These are phyloP conservation scores for Fraxinus excelsior DNA, from an alignment of 257 asterid species.

Conservation along the genomic window DNA sequence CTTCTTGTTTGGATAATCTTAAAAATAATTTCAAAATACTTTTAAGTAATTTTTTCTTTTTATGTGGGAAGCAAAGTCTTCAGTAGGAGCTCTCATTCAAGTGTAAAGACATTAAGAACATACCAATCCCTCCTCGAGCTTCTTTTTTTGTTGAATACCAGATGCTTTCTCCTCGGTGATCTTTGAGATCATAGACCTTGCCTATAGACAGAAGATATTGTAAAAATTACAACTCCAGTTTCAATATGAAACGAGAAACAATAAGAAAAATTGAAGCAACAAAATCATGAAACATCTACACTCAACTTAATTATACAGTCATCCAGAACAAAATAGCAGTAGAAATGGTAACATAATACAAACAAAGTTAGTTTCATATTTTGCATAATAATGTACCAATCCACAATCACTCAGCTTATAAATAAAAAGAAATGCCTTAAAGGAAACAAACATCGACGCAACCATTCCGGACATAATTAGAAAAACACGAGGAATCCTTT, in stretches of 20 bases:
- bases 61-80: not conserved
- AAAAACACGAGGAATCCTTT: not conserved
- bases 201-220: slow-evolving; percentile 40
- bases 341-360: not conserved
- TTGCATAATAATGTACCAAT: not conserved
- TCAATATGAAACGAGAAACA: slow-evolving; percentile 1
- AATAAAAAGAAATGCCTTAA: no score
- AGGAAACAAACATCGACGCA: not conserved
- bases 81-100: not conserved
- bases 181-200: slow-evolving; percentile 48
- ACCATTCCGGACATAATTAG: not conserved
- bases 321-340: slow-evolving; percentile 5
- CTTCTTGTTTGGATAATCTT: not conserved
- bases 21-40: no score
- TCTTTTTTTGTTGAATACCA: slow-evolving; percentile 56
- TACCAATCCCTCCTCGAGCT: slow-evolving; percentile 75
- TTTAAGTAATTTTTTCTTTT: no score
- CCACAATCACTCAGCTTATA: no score
- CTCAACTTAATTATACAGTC: not conserved
- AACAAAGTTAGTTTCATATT: not conserved
- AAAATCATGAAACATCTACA: not conserved
- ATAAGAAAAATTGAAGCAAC: not conserved
- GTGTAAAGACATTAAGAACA: slow-evolving; percentile 14
- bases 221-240: slow-evolving; percentile 12
- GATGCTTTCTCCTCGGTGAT: slow-evolving; percentile 68